phyloP scores from a whole-genome alignment of 2,329 filamentous ascomycete genomes.

The Rutstroemia sp. region DNA sequence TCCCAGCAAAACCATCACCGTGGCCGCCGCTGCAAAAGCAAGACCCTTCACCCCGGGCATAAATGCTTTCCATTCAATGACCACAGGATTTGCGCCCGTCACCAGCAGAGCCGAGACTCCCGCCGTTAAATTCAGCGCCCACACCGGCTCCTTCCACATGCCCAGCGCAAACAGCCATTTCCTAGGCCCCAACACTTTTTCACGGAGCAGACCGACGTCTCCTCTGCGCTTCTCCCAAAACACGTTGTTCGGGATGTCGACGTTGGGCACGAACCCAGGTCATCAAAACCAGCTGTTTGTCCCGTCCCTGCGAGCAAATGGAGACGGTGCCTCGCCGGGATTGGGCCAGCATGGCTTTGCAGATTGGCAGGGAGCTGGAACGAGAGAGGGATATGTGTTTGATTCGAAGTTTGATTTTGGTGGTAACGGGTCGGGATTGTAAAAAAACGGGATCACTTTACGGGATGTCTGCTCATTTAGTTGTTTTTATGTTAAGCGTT shows the following conservation, averaged over 20 bases:
- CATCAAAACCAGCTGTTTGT: slow-evolving; percentile 2
- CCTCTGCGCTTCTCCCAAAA: not conserved
- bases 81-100: not conserved
- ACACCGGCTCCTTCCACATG: not conserved
- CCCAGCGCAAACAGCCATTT: not conserved
- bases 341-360: not conserved
- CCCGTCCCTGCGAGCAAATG: not conserved
- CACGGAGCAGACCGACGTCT: not conserved
- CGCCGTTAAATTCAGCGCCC: not conserved
- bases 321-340: not conserved
- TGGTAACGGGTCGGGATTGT: not conserved
- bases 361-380: not conserved
- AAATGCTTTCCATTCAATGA: slow-evolving; percentile 1
- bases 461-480: not conserved
- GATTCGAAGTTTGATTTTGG: not conserved
- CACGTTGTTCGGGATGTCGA: not conserved
- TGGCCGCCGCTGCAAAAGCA: not conserved
- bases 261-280: not conserved
- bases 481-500: not conserved
- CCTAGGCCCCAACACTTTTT: not conserved
- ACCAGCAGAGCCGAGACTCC: slow-evolving; percentile 1
- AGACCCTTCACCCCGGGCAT: slow-evolving; percentile 5
- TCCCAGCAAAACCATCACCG: not conserved
- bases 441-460: not conserved
- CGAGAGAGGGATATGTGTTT: not conserved